These are phyloP conservation scores for Clathrospora elynae DNA, from an alignment of 2,329 filamentous ascomycete genomes.

Conservation along the genomic window DNA sequence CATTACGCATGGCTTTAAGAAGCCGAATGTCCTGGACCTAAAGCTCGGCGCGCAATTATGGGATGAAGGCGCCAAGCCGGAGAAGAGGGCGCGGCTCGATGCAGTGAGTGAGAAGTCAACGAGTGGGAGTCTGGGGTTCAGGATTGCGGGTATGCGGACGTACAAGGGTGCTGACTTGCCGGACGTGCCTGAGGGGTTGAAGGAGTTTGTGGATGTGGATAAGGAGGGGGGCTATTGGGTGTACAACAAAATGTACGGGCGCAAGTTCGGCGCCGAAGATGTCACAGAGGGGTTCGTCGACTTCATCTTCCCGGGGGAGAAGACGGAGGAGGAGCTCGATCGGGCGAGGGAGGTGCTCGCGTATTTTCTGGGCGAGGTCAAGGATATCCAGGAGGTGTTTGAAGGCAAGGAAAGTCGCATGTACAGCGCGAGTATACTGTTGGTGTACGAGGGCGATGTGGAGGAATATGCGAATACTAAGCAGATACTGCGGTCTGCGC, in stretches of 20 bases:
- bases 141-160: slow-evolving; percentile 69
- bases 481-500: slow-evolving; percentile 28
- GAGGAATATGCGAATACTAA: slow-evolving; percentile 57
- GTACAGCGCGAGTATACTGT: slow-evolving; percentile 68
- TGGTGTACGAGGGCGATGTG: slow-evolving; percentile 69
- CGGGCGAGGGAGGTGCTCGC: slow-evolving; percentile 55
- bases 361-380: slow-evolving; percentile 53
- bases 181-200: slow-evolving; percentile 32
- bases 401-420: slow-evolving; percentile 69
- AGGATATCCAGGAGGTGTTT: slow-evolving; percentile 61
- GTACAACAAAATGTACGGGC: slow-evolving; percentile 70
- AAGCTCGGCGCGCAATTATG: slow-evolving; percentile 88
- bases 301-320: slow-evolving; percentile 56
- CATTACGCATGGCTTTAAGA: slow-evolving; percentile 76
- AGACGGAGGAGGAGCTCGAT: slow-evolving; percentile 33
- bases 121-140: slow-evolving; percentile 63
- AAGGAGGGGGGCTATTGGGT: slow-evolving; percentile 60
- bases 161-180: slow-evolving; percentile 49
- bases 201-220: slow-evolving; percentile 46
- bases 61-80: slow-evolving; percentile 69
- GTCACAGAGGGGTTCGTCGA: slow-evolving; percentile 63
- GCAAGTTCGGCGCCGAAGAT: slow-evolving; percentile 60
- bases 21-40: slow-evolving; percentile 88
- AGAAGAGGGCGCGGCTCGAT: slow-evolving; percentile 65
- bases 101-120: slow-evolving; percentile 64